Base-by-base conservation (phyloP, 345 rosid genomes). In the Isatis tinctoria region DNA sequence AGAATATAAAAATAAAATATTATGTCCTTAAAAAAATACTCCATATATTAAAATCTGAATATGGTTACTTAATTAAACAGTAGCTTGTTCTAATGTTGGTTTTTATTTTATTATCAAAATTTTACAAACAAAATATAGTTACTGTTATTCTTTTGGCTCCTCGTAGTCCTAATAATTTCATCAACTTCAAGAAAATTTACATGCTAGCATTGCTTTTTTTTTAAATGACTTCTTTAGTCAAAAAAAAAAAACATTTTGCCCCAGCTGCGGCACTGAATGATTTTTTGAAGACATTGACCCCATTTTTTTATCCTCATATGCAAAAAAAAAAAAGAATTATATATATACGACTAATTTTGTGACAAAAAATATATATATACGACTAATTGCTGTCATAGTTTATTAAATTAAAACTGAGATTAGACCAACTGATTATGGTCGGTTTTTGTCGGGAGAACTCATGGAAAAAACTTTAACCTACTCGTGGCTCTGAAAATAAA, bases 341-440 rank as follows among this genome's bases (percentile, higher is more conserved):
- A 51, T 51, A 51, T 51, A n/a, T n/a, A n/a, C n/a, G n/a, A n/a
- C n/a, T n/a, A n/a, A n/a, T n/a, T n/a, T n/a, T n/a, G n/a, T n/a
- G n/a, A n/a, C n/a, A n/a, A n/a, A n/a, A n/a, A n/a, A n/a, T n/a
- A n/a, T n/a, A n/a, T n/a, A n/a, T n/a, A n/a, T n/a, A n/a, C n/a
- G 30, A 51, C 30, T 26, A 63, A 63, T 22, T 22, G 57, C 17
- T 54, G 18, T 11, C 63, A 62, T 52, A 10, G 8, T 24, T 47
- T 61, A 3, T 17, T 2, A 20, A 41, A 52, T 20, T 37, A 30
- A 49, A 49, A 60, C 22, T 3, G 11, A n/a, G 27, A 64, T 40
- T 54, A 56, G 39, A 73, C 65, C 49, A 74, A 65, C 72, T 65
- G 41, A 33, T 30, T 56, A 32, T 74, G 51, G 72, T 65, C 66